Conservation (phyloP, 108 stramenopile species). For the Skeletonema tropicum region DNA sequence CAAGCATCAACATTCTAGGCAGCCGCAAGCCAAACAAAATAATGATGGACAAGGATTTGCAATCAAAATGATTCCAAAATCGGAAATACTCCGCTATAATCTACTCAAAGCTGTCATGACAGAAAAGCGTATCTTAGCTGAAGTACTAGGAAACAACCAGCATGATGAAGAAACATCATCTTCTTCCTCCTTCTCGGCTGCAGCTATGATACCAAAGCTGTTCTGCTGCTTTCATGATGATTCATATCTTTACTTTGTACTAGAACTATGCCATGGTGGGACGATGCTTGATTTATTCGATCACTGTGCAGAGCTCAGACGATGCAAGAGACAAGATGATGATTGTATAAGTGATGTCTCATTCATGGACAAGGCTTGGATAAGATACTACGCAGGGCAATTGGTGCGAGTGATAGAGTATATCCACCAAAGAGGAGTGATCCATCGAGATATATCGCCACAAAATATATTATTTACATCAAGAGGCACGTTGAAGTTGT, state of each 20-base stretch:
- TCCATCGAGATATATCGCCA: constrained; percentile 51
- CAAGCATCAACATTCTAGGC: not conserved
- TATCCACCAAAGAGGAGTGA: constrained; percentile 34
- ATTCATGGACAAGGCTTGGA: constrained; percentile 28
- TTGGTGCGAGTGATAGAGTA: constrained; percentile 33
- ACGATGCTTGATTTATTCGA: constrained; percentile 32
- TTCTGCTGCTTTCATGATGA: constrained; percentile 38
- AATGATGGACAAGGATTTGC: constrained; percentile 20
- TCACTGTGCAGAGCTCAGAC: not conserved
- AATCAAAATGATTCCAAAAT: constrained; percentile 42
- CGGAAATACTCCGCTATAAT: constrained; percentile 31
- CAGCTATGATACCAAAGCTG: constrained; percentile 25
- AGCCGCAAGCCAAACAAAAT: not conserved
- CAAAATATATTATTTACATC: constrained; percentile 40
- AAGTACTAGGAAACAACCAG: not conserved
- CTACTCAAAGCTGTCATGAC: constrained; percentile 27
- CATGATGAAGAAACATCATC: not conserved
- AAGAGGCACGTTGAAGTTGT: constrained; percentile 31
- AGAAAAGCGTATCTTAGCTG: constrained; percentile 30
- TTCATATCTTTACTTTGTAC: constrained; percentile 40
- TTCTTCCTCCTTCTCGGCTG: not conserved
- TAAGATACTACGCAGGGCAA: constrained; percentile 42
- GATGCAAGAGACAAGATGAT: not conserved
- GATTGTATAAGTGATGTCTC: not conserved
- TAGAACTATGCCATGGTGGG: constrained; percentile 48